Conservation (phyloP, 2,329 filamentous ascomycete species). For the Aspergillus tanneri region DNA sequence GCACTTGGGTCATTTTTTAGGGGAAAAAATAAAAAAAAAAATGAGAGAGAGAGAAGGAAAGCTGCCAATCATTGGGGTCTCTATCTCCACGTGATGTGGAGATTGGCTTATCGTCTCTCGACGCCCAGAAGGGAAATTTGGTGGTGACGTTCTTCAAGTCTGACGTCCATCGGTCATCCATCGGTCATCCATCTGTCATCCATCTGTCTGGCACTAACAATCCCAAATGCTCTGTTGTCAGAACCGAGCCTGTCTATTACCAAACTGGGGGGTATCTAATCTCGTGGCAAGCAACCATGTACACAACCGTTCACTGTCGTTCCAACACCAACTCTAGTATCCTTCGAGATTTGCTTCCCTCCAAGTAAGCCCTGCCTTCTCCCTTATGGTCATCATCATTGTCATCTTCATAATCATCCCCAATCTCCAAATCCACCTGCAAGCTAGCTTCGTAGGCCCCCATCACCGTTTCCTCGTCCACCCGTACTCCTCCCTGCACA, state of each 20-base stretch:
- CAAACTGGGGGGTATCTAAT: slow-evolving; percentile 12
- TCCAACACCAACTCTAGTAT: slow-evolving; percentile 36
- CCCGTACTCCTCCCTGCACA: slow-evolving; percentile 75
- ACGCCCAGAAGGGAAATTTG: background rate
- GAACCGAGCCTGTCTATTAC: too few species aligned
- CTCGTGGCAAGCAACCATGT: background rate
- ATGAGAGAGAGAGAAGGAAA: slow-evolving; percentile 1
- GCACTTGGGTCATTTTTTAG: too few species aligned
- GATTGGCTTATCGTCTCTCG: slow-evolving; percentile 16
- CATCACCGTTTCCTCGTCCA: slow-evolving; percentile 87
- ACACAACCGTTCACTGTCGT: slow-evolving; percentile 10
- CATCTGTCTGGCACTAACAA: too few species aligned
- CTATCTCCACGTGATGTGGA: slow-evolving; percentile 26
- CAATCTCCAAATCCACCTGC: slow-evolving; percentile 57
- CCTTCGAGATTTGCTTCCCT: slow-evolving; percentile 40
- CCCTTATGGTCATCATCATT: slow-evolving; percentile 31
- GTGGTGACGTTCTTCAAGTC: too few species aligned
- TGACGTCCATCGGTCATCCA: too few species aligned
- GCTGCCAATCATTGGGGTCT: slow-evolving; percentile 7
- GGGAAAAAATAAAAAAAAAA: slow-evolving; percentile 10
- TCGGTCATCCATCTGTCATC: too few species aligned
- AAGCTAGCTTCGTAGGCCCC: slow-evolving; percentile 79
- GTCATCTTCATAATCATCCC: slow-evolving; percentile 40
- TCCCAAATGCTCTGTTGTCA: too few species aligned
- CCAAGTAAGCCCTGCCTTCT: slow-evolving; percentile 44